phyloP scores from a whole-genome alignment of 1,284 basidiomycete genomes.

The Ceratobasidium sp. region DNA sequence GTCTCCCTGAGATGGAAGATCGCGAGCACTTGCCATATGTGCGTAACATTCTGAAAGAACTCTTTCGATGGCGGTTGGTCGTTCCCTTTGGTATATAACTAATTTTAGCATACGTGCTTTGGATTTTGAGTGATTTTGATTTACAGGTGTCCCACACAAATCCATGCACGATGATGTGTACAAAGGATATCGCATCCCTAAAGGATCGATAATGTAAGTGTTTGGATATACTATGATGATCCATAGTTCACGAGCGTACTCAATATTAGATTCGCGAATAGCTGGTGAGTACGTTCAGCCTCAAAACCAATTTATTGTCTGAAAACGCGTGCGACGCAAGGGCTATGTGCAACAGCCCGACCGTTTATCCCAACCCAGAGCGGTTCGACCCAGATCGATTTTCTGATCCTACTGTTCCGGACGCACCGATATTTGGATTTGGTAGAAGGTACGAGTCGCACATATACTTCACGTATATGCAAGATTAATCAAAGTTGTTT shows the following conservation, averaged over 20 bases:
- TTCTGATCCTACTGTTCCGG: conserved; percentile 32
- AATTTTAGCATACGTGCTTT: background rate
- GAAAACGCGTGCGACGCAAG: background rate
- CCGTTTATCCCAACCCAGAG: conserved; percentile 48
- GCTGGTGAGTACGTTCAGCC: conserved; percentile 12
- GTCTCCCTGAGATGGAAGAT: conserved; percentile 17
- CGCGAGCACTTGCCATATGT: conserved; percentile 21
- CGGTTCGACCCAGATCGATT: conserved; percentile 52
- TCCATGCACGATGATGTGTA: conserved; percentile 46
- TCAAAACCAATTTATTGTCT: background rate
- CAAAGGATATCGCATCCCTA: conserved; percentile 45
- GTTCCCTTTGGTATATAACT: conserved; percentile 1
- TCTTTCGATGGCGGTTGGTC: conserved; percentile 18
- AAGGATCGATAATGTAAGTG: conserved; percentile 46
- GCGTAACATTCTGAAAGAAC: background rate
- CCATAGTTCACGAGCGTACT: background rate
- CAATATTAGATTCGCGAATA: conserved; percentile 5
- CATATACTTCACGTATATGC: background rate
- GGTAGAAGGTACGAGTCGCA: background rate
- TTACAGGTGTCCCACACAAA: conserved; percentile 37
- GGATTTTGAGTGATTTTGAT: background rate
- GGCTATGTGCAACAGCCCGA: conserved; percentile 44
- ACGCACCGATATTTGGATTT: conserved; percentile 3
- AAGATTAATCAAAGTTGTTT: background rate
- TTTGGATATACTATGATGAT: conserved; percentile 29